These are phyloP conservation scores for Taiozyma sp. DNA, from an alignment of 1,139 yeast species.

Conservation along the genomic window DNA sequence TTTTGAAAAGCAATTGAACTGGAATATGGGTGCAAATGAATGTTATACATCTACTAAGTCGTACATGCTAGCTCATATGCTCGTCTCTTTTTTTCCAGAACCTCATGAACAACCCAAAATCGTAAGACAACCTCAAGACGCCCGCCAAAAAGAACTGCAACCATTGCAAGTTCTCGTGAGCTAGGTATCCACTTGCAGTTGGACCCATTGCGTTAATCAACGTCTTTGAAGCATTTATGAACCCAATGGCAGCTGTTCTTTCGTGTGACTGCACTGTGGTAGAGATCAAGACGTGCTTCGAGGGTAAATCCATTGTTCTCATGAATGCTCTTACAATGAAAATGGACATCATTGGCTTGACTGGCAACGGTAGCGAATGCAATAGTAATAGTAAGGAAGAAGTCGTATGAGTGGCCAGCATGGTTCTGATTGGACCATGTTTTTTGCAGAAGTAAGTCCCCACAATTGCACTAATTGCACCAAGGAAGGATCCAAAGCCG, in stretches of 20 bases:
- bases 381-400: conserved; percentile 34
- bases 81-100: conserved; percentile 25
- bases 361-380: conserved; percentile 38
- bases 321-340: conserved; percentile 26
- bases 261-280: conserved; percentile 68
- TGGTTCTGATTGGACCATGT: conserved; percentile 40
- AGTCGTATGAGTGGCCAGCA: conserved; percentile 42
- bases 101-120: conserved; percentile 35
- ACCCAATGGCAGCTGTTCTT: conserved; percentile 74
- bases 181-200: conserved; percentile 67
- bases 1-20: not conserved
- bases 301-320: conserved; percentile 83
- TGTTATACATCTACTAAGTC: not conserved
- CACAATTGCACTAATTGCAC: conserved; percentile 38
- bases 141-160: conserved; percentile 56
- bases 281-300: conserved; percentile 75
- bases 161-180: conserved; percentile 46
- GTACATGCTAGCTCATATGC: not conserved
- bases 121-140: conserved; percentile 35
- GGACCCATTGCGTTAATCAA: conserved; percentile 83
- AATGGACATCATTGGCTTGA: conserved; percentile 26
- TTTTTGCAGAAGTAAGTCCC: conserved; percentile 41
- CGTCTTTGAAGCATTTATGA: conserved; percentile 82
- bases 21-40: not conserved
- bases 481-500: conserved; percentile 35